These are phyloP conservation scores for Trichophyton schoenleinii DNA, from an alignment of 2,329 filamentous ascomycete genomes.

Conservation along the genomic window DNA sequence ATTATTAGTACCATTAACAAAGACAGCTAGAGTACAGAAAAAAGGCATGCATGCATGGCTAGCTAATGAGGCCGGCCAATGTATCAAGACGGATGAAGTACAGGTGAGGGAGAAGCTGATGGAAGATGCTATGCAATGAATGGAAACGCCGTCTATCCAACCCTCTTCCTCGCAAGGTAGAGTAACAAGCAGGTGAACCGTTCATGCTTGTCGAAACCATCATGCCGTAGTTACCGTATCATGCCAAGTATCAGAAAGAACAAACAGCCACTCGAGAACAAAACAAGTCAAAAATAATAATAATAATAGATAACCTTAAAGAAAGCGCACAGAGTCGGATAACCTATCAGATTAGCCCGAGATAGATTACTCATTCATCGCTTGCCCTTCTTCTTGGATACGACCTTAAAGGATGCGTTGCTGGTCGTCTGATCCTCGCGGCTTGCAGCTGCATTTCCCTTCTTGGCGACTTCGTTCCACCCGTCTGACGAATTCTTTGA, in stretches of 20 bases:
- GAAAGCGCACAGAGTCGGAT: background rate
- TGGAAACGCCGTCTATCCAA: constrained; percentile 3
- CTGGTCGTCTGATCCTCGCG: constrained; percentile 35
- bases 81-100: background rate
- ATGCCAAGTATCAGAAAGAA: background rate
- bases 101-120: background rate
- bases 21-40: background rate
- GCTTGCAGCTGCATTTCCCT: constrained; percentile 47
- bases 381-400: constrained; percentile 81
- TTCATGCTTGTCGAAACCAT: background rate
- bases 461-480: constrained; percentile 97
- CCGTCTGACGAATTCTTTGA: constrained; percentile 49
- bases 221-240: background rate
- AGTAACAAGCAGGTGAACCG: background rate
- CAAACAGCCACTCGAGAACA: background rate
- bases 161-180: background rate
- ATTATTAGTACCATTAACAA: background rate
- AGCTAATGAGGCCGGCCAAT: background rate
- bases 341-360: background rate
- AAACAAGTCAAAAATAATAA: background rate
- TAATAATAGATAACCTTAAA: background rate
- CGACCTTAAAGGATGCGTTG: constrained; percentile 68
- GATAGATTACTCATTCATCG: constrained; percentile 40
- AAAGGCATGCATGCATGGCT: background rate
- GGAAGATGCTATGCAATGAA: background rate